Percentiles rank a stretch among this genome's conserved stretches.
These are phyloP conservation scores for Toxicodendron radicans DNA, from an alignment of 345 rosid genomes.

Conservation along the genomic window DNA sequence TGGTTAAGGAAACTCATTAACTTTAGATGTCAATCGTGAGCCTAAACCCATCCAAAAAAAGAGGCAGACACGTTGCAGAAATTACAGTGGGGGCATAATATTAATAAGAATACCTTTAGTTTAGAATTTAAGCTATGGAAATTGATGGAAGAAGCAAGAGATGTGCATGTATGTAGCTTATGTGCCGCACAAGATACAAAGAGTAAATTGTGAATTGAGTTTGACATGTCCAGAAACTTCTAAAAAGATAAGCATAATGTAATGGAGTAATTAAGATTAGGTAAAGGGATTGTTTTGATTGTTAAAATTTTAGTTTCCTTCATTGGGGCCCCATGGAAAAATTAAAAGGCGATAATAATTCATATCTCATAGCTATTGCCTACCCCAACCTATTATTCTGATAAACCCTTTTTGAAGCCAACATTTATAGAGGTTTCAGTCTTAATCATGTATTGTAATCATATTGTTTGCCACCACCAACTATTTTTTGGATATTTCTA, in stretches of 20 bases:
- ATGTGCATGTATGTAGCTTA: neutral
- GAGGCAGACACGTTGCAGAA: neutral
- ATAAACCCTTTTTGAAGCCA: constrained; percentile 2
- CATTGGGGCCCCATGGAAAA: constrained; percentile 2
- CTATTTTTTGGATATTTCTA: too few species aligned
- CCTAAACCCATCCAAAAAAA: neutral
- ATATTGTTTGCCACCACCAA: constrained; percentile 5
- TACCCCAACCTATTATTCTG: constrained; percentile 8
- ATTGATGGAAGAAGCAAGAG: too few species aligned
- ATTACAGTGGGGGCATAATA: too few species aligned
- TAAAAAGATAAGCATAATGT: neutral
- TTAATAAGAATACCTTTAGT: too few species aligned
- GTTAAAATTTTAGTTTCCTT: neutral
- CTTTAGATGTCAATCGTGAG: neutral
- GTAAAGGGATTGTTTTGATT: constrained; percentile 15
- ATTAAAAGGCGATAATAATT: too few species aligned
- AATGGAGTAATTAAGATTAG: constrained; percentile 2
- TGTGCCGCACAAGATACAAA: neutral
- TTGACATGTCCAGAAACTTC: neutral
- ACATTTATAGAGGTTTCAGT: constrained; percentile 1
- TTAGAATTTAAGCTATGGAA: too few species aligned
- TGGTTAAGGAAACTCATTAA: neutral
- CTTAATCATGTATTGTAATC: constrained; percentile 10
- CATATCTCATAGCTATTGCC: too few species aligned
- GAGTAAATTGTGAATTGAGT: neutral